Conservation (phyloP, 75 land plant genomes). For the Selaginella tamariscina region DNA sequence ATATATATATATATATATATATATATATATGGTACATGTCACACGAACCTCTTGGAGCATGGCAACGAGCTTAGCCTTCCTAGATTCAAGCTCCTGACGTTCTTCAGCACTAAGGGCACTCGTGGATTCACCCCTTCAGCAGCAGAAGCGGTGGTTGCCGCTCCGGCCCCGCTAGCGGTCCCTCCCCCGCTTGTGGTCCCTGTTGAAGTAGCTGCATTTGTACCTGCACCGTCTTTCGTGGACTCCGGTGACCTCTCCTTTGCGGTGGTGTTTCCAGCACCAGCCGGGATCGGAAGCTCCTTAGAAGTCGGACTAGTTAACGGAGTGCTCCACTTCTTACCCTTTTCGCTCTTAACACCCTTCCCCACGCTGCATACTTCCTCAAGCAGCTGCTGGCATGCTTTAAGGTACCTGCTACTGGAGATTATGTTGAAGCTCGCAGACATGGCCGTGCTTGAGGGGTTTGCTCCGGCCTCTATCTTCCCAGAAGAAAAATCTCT, state of each 20-base stretch:
- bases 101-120: slow-evolving; percentile 22
- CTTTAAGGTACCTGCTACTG: slow-evolving; percentile 33
- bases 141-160: slow-evolving; percentile 11
- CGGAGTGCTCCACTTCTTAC: slow-evolving; percentile 12
- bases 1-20: no score
- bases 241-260: not conserved
- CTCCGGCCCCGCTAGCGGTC: not conserved
- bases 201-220: slow-evolving; percentile 7
- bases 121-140: not conserved
- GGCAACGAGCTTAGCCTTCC: slow-evolving; percentile 55
- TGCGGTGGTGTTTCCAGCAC: slow-evolving; percentile 5
- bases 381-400: slow-evolving; percentile 47
- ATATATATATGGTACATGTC: no score
- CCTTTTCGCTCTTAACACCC: slow-evolving; percentile 16
- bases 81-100: slow-evolving; percentile 55
- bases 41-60: slow-evolving; percentile 98
- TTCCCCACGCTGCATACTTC: slow-evolving; percentile 59
- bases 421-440: slow-evolving; percentile 2
- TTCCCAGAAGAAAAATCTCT: not conserved
- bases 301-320: not conserved
- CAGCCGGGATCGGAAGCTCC: not conserved
- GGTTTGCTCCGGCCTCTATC: not conserved
- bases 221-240: not conserved
- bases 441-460: not conserved
- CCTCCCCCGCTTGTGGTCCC: not conserved